A percentile compares a stretch with the other conserved stretches of the same genome.
Evolutionary conservation across 371 early-diverging fungal genomes (phyloP).

Genomic region (Rhizomucor pusillus): DNA sequence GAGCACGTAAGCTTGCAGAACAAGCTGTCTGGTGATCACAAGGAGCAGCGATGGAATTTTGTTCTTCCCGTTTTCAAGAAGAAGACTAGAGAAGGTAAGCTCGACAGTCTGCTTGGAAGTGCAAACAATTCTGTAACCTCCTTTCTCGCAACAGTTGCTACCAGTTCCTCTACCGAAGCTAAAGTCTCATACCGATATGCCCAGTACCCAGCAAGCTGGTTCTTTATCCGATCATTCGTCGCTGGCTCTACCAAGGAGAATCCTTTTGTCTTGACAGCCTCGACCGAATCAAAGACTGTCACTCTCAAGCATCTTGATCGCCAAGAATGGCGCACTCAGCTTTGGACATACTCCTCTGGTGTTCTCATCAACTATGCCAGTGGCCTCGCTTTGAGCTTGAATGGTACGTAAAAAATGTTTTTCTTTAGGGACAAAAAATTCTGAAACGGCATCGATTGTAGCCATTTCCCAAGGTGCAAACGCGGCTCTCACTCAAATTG

Average conservation of each 20-base stretch:
- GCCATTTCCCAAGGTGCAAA: conserved; percentile 20
- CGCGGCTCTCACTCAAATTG: conserved; percentile 17
- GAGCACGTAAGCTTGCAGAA: conserved; percentile 23
- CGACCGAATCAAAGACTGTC: conserved; percentile 19
- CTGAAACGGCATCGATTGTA: conserved; percentile 1
- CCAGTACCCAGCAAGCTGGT: conserved; percentile 41
- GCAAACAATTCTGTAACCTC: not conserved
- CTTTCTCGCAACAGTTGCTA: conserved; percentile 3
- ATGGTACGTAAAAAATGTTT: conserved; percentile 22
- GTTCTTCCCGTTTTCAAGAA: conserved; percentile 49
- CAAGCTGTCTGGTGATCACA: conserved; percentile 24
- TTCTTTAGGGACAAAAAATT: not conserved
- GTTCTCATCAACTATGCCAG: conserved; percentile 50
- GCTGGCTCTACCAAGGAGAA: conserved; percentile 31
- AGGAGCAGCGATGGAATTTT: conserved; percentile 50
- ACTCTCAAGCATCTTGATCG: conserved; percentile 21
- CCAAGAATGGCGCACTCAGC: conserved; percentile 41
- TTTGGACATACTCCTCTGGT: conserved; percentile 52
- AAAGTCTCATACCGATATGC: conserved; percentile 39
- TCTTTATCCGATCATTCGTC: conserved; percentile 35
- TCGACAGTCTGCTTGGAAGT: not conserved
- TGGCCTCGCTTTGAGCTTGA: conserved; percentile 39
- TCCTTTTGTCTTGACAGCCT: conserved; percentile 37
- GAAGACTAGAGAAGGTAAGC: conserved; percentile 24
- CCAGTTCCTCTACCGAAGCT: conserved; percentile 19